Evolutionary conservation across 75 land plant species (phyloP).

Genomic region (Cunninghamia lanceolata): DNA sequence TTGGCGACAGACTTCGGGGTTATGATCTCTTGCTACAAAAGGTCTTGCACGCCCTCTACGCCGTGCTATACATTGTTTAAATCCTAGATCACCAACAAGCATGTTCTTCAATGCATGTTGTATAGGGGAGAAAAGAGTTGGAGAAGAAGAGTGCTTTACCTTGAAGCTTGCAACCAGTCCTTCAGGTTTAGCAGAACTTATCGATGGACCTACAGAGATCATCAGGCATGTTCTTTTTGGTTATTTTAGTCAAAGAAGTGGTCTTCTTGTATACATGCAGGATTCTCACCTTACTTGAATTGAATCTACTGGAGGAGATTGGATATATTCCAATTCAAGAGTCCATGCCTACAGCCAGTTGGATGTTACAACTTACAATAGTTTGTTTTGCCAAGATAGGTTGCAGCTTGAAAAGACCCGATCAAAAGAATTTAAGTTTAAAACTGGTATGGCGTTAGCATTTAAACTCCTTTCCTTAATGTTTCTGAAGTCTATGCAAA

Average conservation of each 20-base stretch:
- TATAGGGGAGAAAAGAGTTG: constrained; percentile 58
- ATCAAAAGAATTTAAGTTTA: too few relatives aligned
- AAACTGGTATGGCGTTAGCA: too few relatives aligned
- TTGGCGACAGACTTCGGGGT: constrained; percentile 79
- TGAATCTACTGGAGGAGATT: too few relatives aligned
- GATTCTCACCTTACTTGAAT: constrained; percentile 73
- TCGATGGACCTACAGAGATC: constrained; percentile 59
- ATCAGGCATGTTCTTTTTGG: constrained; percentile 63
- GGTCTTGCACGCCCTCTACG: constrained; percentile 75
- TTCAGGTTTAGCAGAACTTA: constrained; percentile 34
- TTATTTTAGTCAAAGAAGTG: constrained; percentile 71
- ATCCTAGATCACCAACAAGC: constrained; percentile 48
- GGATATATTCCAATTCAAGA: too few relatives aligned
- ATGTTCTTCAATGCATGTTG: constrained; percentile 51
- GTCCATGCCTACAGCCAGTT: too few relatives aligned
- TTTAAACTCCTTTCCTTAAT: too few relatives aligned
- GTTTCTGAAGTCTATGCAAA: too few relatives aligned
- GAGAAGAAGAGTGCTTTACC: constrained; percentile 55
- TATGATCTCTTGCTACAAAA: constrained; percentile 66
- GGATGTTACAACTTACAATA: too few relatives aligned
- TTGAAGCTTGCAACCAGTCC: constrained; percentile 53
- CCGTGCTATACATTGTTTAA: constrained; percentile 66
- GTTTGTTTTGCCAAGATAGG: too few relatives aligned
- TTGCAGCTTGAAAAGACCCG: too few relatives aligned
- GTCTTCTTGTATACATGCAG: constrained; percentile 61